Conservation (phyloP, 352 stramenopile species). For the Phytophthora niederhauseri region DNA sequence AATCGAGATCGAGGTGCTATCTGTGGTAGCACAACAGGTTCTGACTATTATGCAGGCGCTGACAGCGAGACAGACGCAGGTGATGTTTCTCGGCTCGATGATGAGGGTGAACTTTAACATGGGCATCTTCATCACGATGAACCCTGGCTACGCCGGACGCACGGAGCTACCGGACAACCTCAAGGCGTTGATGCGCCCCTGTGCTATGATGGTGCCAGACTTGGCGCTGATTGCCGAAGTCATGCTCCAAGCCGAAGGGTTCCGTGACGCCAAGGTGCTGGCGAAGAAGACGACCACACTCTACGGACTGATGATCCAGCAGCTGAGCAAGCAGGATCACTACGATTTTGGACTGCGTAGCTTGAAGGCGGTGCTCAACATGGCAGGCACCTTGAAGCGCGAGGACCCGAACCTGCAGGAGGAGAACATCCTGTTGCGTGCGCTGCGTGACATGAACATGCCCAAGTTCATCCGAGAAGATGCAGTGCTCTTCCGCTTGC, state of each 20-base stretch:
- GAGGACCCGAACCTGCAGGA: constrained; percentile 96
- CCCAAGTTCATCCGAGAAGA: constrained; percentile 96
- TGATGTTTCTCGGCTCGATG: constrained; percentile 87
- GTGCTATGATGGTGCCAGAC: constrained; percentile 91
- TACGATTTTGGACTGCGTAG: constrained; percentile 88
- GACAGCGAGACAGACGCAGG: constrained; percentile 65
- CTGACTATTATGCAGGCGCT: constrained; percentile 91
- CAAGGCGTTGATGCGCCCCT: constrained; percentile 86
- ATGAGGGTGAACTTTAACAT: constrained; percentile 91
- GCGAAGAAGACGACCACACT: constrained; percentile 90
- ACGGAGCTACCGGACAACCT: constrained; percentile 91
- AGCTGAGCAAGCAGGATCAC: constrained; percentile 89
- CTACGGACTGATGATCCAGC: constrained; percentile 88
- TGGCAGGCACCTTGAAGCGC: constrained; percentile 91
- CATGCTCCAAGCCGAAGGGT: constrained; percentile 88
- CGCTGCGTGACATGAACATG: constrained; percentile 96
- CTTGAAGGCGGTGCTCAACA: constrained; percentile 88
- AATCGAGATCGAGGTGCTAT: constrained; percentile 96
- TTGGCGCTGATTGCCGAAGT: constrained; percentile 86
- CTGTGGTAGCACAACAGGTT: constrained; percentile 93
- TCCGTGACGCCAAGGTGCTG: constrained; percentile 79
- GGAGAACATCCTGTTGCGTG: constrained; percentile 95
- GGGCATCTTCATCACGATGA: constrained; percentile 95
- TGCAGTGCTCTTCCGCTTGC: constrained; percentile 89
- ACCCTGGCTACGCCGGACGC: constrained; percentile 90